These are phyloP conservation scores for Phytopythium kandeliae DNA, from an alignment of 352 stramenopile genomes.

Conservation along the genomic window DNA sequence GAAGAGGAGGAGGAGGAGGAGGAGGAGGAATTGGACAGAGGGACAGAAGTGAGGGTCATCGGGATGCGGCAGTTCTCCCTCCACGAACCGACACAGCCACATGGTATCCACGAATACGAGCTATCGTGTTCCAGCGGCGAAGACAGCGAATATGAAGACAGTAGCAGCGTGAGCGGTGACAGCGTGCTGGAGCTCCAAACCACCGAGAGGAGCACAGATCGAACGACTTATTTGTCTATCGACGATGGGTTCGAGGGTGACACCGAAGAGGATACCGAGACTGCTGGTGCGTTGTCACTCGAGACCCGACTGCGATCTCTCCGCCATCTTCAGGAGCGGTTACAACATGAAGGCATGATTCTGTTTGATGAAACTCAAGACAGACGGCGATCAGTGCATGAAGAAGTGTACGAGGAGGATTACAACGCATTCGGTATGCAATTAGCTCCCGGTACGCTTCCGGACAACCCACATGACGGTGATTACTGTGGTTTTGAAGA, in stretches of 20 bases:
- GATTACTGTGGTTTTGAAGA: slow-evolving; percentile 5
- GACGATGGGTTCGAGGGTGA: neutral
- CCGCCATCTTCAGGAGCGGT: neutral
- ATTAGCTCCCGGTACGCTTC: neutral
- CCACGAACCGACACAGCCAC: neutral
- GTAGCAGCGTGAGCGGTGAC: slow-evolving; percentile 17
- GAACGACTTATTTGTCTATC: neutral
- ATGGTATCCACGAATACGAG: neutral
- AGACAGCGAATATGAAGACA: slow-evolving; percentile 12
- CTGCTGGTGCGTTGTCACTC: neutral
- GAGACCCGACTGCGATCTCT: neutral
- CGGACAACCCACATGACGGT: neutral
- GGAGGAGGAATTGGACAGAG: slow-evolving; percentile 5
- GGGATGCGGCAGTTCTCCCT: neutral
- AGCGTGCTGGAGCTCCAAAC: slow-evolving; percentile 22
- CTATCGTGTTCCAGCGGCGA: slow-evolving; percentile 4
- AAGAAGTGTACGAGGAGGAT: neutral
- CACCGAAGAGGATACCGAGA: neutral
- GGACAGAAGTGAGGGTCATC: too few species aligned
- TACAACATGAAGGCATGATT: neutral
- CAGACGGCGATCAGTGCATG: neutral
- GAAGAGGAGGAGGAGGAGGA: neutral
- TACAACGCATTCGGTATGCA: neutral
- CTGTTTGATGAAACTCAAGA: neutral
- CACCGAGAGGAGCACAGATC: slow-evolving; percentile 3